phyloP scores from a whole-genome alignment of 257 asterid genomes.

The Gentiana straminea region DNA sequence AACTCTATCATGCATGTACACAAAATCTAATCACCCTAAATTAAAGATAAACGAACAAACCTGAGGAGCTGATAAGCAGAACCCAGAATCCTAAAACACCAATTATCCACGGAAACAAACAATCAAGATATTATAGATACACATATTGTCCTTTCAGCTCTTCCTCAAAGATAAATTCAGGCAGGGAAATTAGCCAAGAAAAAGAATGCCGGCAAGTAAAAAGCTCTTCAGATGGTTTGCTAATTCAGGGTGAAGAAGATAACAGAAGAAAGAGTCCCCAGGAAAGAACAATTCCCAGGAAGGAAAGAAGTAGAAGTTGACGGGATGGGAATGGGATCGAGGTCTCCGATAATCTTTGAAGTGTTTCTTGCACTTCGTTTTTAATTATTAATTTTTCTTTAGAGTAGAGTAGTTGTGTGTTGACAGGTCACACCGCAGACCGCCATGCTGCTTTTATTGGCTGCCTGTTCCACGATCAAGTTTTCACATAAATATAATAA shows the following conservation, averaged over 20 bases:
- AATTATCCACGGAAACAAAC: neutral
- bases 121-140: neutral
- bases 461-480: too few relatives aligned
- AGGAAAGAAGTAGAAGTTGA: neutral
- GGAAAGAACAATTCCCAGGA: neutral
- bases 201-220: too few relatives aligned
- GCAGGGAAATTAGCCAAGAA: neutral
- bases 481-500: too few relatives aligned
- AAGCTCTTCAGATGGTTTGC: neutral
- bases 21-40: neutral
- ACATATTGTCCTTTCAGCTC: too few relatives aligned
- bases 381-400: neutral
- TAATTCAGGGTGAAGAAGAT: neutral
- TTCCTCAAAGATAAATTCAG: neutral
- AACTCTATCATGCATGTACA: constrained; percentile 4
- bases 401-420: too few relatives aligned
- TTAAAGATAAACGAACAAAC: constrained; percentile 4
- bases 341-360: neutral
- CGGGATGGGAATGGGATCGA: neutral
- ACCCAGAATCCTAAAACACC: constrained; percentile 8
- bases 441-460: too few relatives aligned
- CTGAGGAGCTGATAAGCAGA: constrained; percentile 4
- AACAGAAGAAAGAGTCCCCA: neutral
- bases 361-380: neutral
- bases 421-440: too few relatives aligned